Evolutionary conservation across 1,139 yeast genomes (phyloP).

Genomic region (Suhomyces taliae): DNA sequence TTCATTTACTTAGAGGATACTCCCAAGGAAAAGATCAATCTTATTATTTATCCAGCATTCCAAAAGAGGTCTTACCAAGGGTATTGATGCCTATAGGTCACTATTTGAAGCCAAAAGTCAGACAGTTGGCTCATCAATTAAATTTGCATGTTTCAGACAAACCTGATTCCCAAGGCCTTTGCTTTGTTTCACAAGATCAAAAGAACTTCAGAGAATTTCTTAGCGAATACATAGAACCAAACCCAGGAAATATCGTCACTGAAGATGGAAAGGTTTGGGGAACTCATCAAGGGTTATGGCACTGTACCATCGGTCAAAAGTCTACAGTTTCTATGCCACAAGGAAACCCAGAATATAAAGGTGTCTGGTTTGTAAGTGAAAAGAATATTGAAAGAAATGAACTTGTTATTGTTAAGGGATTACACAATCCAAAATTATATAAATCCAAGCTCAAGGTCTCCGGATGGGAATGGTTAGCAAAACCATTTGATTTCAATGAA

Average conservation of each 20-base stretch:
- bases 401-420: slow-evolving; percentile 74
- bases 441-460: slow-evolving; percentile 42
- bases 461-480: slow-evolving; percentile 52
- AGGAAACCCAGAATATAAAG: slow-evolving; percentile 70
- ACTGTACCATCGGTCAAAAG: slow-evolving; percentile 90
- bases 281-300: slow-evolving; percentile 83
- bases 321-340: slow-evolving; percentile 83
- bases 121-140: slow-evolving; percentile 59
- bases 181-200: slow-evolving; percentile 78
- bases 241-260: slow-evolving; percentile 77
- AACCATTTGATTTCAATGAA: background rate
- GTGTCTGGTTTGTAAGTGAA: slow-evolving; percentile 84
- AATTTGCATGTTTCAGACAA: slow-evolving; percentile 66
- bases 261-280: slow-evolving; percentile 79
- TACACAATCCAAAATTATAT: slow-evolving; percentile 60
- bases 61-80: slow-evolving; percentile 43
- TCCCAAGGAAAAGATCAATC: slow-evolving; percentile 82
- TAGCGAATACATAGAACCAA: slow-evolving; percentile 67
- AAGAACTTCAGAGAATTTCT: slow-evolving; percentile 77
- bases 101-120: slow-evolving; percentile 68
- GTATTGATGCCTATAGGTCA: slow-evolving; percentile 81
- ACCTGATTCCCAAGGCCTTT: slow-evolving; percentile 92
- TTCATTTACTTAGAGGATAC: slow-evolving; percentile 58
- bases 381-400: slow-evolving; percentile 66
- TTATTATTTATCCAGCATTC: slow-evolving; percentile 76